These are phyloP conservation scores for Colletotrichum aenigma DNA, from an alignment of 2,329 filamentous ascomycete genomes.

Conservation along the genomic window DNA sequence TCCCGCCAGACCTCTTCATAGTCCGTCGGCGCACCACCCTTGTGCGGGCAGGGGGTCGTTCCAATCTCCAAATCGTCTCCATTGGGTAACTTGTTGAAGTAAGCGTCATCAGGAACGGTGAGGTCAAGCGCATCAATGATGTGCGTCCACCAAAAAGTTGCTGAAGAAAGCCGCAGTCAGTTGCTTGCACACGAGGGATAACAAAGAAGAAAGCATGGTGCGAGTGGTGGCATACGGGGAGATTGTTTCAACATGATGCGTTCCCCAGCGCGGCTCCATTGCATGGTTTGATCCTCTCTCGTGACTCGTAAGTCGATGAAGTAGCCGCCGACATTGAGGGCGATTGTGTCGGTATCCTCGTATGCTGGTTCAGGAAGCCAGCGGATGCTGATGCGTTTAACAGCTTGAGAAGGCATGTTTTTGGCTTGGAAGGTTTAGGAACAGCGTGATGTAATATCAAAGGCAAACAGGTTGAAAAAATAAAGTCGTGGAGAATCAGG, in stretches of 20 bases:
- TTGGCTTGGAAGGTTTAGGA: background rate
- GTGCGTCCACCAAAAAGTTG: background rate
- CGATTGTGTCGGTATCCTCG: slow-evolving; percentile 26
- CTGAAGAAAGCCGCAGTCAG: background rate
- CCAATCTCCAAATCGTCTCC: background rate
- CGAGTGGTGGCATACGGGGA: background rate
- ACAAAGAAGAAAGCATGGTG: background rate
- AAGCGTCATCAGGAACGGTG: background rate
- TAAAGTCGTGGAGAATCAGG: background rate
- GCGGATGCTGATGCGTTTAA: slow-evolving; percentile 27
- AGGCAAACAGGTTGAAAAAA: background rate
- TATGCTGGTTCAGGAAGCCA: slow-evolving; percentile 25
- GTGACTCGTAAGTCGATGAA: slow-evolving; percentile 15
- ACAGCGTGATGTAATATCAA: background rate
- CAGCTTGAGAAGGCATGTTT: slow-evolving; percentile 13
- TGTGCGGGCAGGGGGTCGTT: background rate
- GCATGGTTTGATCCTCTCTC: background rate
- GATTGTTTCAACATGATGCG: background rate
- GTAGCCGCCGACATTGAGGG: slow-evolving; percentile 27
- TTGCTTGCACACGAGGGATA: background rate
- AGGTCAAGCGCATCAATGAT: background rate
- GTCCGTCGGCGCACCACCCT: background rate
- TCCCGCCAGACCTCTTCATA: background rate
- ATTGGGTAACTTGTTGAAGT: background rate
- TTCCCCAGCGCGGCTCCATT: background rate